Evolutionary conservation across 2,329 filamentous ascomycete species (phyloP).

Genomic region (Periconia sp.): DNA sequence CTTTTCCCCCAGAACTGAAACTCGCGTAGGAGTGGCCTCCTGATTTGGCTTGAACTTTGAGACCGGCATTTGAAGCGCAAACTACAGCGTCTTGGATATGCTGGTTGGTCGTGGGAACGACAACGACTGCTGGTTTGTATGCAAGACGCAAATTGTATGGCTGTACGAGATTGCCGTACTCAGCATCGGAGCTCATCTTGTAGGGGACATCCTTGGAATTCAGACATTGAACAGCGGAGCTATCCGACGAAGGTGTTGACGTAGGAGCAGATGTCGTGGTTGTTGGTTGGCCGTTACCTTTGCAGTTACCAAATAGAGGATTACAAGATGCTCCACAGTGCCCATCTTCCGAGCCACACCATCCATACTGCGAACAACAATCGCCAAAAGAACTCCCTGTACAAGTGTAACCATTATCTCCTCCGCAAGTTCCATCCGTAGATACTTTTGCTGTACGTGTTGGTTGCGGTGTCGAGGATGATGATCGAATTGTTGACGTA

Average conservation of each 20-base stretch:
- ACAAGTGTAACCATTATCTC: slow-evolving; percentile 25
- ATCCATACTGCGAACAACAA: slow-evolving; percentile 50
- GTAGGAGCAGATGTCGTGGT: background rate
- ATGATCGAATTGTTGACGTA: background rate
- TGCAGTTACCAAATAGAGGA: slow-evolving; percentile 30
- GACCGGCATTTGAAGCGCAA: slow-evolving; percentile 54
- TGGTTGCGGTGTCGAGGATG: background rate
- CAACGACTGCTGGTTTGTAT: slow-evolving; percentile 56
- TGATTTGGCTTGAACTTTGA: slow-evolving; percentile 63
- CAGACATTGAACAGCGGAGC: slow-evolving; percentile 24
- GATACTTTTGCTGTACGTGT: slow-evolving; percentile 6
- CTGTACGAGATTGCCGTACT: slow-evolving; percentile 29
- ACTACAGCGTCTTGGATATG: slow-evolving; percentile 61
- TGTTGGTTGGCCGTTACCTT: background rate
- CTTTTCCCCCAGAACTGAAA: slow-evolving; percentile 52
- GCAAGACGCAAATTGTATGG: slow-evolving; percentile 41
- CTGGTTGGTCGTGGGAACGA: slow-evolving; percentile 55
- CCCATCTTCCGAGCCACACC: slow-evolving; percentile 38
- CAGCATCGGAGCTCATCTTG: slow-evolving; percentile 26
- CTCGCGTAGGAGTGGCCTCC: slow-evolving; percentile 66
- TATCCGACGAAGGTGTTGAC: background rate
- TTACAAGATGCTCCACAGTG: slow-evolving; percentile 40
- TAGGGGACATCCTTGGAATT: slow-evolving; percentile 37
- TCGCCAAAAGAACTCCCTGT: slow-evolving; percentile 39
- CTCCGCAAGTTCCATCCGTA: slow-evolving; percentile 27